Percentiles rank a stretch among this genome's conserved stretches.
Evolutionary conservation across 2,329 filamentous ascomycete genomes (phyloP).

Genomic region (Diaporthe ilicicola): DNA sequence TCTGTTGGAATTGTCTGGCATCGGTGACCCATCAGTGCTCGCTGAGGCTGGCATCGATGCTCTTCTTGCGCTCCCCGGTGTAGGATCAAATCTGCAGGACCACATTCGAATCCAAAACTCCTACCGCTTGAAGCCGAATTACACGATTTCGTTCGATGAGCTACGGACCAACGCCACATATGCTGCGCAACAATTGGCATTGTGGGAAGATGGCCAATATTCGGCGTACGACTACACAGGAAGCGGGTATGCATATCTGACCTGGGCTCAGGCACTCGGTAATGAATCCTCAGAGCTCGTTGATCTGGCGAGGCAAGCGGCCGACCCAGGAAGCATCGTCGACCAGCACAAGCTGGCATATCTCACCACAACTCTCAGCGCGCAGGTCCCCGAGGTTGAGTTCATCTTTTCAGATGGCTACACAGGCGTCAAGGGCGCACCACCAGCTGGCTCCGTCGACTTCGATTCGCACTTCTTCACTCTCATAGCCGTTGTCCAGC

Average conservation of each 20-base stretch:
- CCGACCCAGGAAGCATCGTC: neutral
- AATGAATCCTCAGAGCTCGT: neutral
- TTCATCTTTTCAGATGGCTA: constrained; percentile 10
- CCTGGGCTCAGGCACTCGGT: constrained; percentile 11
- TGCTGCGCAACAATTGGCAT: constrained; percentile 30
- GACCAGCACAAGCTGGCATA: constrained; percentile 12
- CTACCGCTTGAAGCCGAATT: constrained; percentile 36
- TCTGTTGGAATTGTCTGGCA: constrained; percentile 23
- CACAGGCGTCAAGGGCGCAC: neutral
- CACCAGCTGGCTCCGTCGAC: neutral
- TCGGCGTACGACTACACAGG: constrained; percentile 32
- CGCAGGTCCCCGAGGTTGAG: constrained; percentile 4
- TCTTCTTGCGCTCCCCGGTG: constrained; percentile 51
- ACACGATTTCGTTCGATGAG: constrained; percentile 32
- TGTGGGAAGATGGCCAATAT: constrained; percentile 30
- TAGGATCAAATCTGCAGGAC: constrained; percentile 60
- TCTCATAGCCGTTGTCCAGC: constrained; percentile 5
- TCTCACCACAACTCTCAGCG: neutral
- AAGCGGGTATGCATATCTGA: constrained; percentile 14
- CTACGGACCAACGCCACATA: constrained; percentile 30
- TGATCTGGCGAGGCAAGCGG: neutral
- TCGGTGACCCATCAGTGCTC: constrained; percentile 19
- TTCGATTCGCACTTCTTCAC: constrained; percentile 12
- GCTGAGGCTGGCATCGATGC: constrained; percentile 46
- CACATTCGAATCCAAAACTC: constrained; percentile 46